Base-by-base conservation (phyloP, 805 yeast species). In the Kregervanrija pseudodelftensis region DNA sequence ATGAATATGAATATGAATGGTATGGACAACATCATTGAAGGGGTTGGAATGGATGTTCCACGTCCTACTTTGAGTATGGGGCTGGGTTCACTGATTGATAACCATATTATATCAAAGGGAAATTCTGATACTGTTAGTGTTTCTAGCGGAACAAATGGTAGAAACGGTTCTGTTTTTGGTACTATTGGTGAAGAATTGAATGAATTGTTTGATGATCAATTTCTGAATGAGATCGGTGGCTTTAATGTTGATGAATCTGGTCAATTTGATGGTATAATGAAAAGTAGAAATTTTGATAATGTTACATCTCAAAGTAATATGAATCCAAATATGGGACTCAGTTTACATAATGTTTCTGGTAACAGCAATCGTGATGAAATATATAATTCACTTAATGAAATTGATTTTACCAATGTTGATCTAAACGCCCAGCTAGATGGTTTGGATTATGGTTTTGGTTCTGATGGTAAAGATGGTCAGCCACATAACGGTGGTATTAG, bases 401-500 rank as follows among this genome's bases (percentile, higher is more conserved):
- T 65, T 39, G 70, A 65, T 49, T 65, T 65, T 46, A 65, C 70
- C 8, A 64, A 65, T 46, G 70, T 61, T 34, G 69, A 65, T 50
- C 41, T 64, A 31, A 58, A 52, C 36, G 49, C 60, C 13, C 58
- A 41, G 5, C 39, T 41, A 14, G 51, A 48, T 40, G 46, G 55
- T 43, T 51, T 57, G 33, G 62, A 53, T 11, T 49, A 45, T 39
- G 50, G 50, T 28, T 44, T 50, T 32, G 49, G 46, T 17, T 11
- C 30, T 28, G 30, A 10, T 11, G 47, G 46, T 30, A 50, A 43
- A 30, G 43, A 35, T 8, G 39, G 37, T 14, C 40, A 40, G 9
- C 9, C 36, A 4, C 28, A 22, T 22, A 22, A 7, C 8, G 8
- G 28, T 22, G 28, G 28, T 22, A 22, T 2, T 22, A 7, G 8